Conservation (phyloP, 306 rosid species). For the Potentilla sterilis region DNA sequence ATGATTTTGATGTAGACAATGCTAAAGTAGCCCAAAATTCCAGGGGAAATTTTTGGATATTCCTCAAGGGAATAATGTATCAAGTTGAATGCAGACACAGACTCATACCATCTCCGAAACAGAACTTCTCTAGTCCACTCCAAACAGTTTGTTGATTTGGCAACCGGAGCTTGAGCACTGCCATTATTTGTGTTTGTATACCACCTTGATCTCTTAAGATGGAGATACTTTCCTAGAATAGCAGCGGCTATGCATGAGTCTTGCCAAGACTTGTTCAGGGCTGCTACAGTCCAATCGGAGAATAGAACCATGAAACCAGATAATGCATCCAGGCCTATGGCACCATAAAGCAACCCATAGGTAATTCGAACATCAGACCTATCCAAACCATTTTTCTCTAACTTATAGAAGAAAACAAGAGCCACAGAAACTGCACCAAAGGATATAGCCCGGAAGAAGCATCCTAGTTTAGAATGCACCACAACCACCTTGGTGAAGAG, state of each 20-base stretch:
- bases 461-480: conserved; percentile 3
- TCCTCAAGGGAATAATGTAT: conserved; percentile 28
- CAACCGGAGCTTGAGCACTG: neutral
- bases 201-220: conserved; percentile 19
- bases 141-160: neutral
- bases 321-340: conserved; percentile 37
- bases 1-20: neutral
- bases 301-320: conserved; percentile 26
- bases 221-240: neutral
- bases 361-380: conserved; percentile 33
- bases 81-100: conserved; percentile 32
- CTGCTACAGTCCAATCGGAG: conserved; percentile 39
- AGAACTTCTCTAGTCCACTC: conserved; percentile 6
- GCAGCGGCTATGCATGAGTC: neutral
- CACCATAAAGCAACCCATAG: conserved; percentile 43
- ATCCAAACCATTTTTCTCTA: conserved; percentile 15
- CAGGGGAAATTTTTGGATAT: neutral
- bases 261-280: neutral
- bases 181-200: neutral
- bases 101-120: conserved; percentile 44
- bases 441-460: conserved; percentile 22
- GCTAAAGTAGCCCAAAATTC: neutral
- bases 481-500: conserved; percentile 42
- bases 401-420: conserved; percentile 18
- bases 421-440: conserved; percentile 15